Evolutionary conservation across 2,329 filamentous ascomycete genomes (phyloP).

Genomic region (Trichophyton verrucosum): DNA sequence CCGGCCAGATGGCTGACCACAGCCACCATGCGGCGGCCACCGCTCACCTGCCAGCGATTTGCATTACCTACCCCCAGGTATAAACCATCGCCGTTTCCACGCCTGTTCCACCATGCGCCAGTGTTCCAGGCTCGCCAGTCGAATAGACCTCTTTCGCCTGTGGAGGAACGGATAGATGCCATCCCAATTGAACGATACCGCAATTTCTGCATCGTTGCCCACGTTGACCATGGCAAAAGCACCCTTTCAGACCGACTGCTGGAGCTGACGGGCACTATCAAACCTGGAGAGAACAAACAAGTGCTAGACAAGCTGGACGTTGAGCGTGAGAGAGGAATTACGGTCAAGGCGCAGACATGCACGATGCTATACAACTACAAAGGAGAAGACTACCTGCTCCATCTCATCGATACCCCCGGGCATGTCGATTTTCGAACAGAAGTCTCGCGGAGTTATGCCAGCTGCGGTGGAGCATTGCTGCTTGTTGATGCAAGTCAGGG

Average conservation of each 20-base stretch:
- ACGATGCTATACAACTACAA: slow-evolving; percentile 89
- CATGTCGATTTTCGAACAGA: slow-evolving; percentile 97
- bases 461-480: slow-evolving; percentile 81
- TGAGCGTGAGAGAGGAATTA: slow-evolving; percentile 90
- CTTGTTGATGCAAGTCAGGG: slow-evolving; percentile 94
- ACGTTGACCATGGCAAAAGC: slow-evolving; percentile 97
- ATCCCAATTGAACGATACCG: slow-evolving; percentile 48
- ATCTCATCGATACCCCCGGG: slow-evolving; percentile 91
- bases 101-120: slow-evolving; percentile 23
- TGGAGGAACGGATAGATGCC: slow-evolving; percentile 45
- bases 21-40: slow-evolving; percentile 24
- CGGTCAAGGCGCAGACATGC: slow-evolving; percentile 96
- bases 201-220: slow-evolving; percentile 97
- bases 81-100: slow-evolving; percentile 14
- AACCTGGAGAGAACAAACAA: slow-evolving; percentile 79
- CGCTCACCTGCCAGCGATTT: slow-evolving; percentile 20
- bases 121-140: slow-evolving; percentile 12
- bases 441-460: slow-evolving; percentile 89
- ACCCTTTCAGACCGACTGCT: slow-evolving; percentile 86
- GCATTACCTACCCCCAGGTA: slow-evolving; percentile 14
- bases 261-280: slow-evolving; percentile 87
- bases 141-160: slow-evolving; percentile 30
- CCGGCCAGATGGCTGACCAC: slow-evolving; percentile 36
- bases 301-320: slow-evolving; percentile 95
- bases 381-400: slow-evolving; percentile 79